phyloP scores from a whole-genome alignment of 2,329 filamentous ascomycete species.

The Fusarium sp. region DNA sequence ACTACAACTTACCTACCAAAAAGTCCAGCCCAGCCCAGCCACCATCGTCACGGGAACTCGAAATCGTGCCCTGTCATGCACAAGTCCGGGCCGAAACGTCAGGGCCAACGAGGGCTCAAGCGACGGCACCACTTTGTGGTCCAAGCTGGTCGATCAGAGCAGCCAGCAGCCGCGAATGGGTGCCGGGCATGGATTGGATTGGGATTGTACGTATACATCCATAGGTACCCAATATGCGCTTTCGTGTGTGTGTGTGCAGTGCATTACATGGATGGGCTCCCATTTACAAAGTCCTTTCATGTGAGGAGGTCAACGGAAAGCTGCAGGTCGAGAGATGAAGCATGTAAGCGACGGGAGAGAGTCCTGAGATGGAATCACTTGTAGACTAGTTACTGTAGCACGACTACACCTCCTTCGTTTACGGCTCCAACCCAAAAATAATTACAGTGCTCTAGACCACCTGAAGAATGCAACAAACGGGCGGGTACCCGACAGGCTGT shows the following conservation, averaged over 20 bases:
- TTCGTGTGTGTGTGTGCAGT: neutral
- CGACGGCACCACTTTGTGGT: neutral
- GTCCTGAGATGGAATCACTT: neutral
- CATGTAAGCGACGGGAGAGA: conserved; percentile 13
- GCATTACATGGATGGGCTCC: neutral
- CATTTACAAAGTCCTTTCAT: neutral
- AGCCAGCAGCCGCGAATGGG: neutral
- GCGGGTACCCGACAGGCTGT: conserved; percentile 10
- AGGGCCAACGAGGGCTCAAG: conserved; percentile 14
- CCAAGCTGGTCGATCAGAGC: conserved; percentile 4
- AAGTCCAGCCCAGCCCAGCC: neutral
- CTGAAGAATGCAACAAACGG: neutral
- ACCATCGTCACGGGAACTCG: conserved; percentile 37
- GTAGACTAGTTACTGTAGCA: neutral
- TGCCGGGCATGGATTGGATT: neutral
- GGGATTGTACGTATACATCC: neutral
- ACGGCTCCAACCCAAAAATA: conserved; percentile 7
- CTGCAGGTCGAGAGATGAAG: conserved; percentile 11
- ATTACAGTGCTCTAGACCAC: neutral
- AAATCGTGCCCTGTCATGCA: conserved; percentile 40
- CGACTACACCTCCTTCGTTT: neutral
- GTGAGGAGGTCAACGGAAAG: neutral
- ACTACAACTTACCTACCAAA: neutral
- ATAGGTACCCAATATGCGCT: neutral
- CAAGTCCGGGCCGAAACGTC: conserved; percentile 44